Base-by-base conservation (phyloP, 225 moss, liverwort and hornwort species). In the Marchantia paleacea region DNA sequence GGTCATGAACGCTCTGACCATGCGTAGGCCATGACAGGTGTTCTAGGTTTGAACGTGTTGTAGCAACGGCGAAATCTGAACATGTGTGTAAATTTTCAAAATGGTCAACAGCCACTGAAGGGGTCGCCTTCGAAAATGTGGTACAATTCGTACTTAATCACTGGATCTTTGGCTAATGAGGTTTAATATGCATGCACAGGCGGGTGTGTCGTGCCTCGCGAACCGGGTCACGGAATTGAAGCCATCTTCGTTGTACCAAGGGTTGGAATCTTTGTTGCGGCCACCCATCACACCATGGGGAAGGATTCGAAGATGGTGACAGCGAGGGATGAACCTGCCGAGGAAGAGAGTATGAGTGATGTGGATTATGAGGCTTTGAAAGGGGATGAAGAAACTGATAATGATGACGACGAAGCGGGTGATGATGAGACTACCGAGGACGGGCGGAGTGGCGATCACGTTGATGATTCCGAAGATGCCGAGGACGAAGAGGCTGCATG, bases 301-400 rank as follows among this genome's bases (percentile, higher is more conserved):
- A 76, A 61, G 6, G 79, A 80, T 8, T 79, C 49, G 16, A 79
- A 51, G 69, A 87, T 84, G 87, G 76, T 75, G 24, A 77, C 84
- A 53, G 82, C 77, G n/a, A 84, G 79, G 57, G 82, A 82, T 57
- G 80, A 84, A 30, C 75, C 62, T 14, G 48, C 20, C 3, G 83
- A 83, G 2, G 81, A 81, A 22, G 82, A 84, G 73, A 81, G 77
- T 72, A 84, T 84, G 84, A 81, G 82, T 75, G 78, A 84, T 39
- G 78, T 80, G 74, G 84, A 87, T 61, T 69, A 79, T 48, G 84
- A 85, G 19, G 75, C 70, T 60, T 81, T 77, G 10, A 82, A 82
- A 39, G 87, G 78, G 71, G 84, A 80, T 58, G 80, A 76, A 39
- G 83, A 80, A 81, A 85, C 82, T 16, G 85, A 87, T 51, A 81